phyloP scores from a whole-genome alignment of 2,329 filamentous ascomycete species.

The Daldinia eschscholtzii region DNA sequence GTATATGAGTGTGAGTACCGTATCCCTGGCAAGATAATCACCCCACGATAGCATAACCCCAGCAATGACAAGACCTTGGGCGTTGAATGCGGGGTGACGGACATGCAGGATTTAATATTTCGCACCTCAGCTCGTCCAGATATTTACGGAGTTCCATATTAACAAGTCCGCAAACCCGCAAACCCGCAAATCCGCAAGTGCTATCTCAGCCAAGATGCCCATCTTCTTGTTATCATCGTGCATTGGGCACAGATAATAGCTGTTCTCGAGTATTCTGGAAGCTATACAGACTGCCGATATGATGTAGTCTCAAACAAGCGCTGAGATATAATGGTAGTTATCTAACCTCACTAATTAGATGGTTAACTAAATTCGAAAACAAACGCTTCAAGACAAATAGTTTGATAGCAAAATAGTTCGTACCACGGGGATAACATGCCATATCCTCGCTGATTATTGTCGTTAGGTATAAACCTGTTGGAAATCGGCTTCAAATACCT shows the following conservation, averaged over 20 bases:
- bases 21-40: slow-evolving; percentile 18
- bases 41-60: slow-evolving; percentile 31
- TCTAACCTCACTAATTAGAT: neutral
- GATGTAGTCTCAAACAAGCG: neutral
- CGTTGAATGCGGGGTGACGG: slow-evolving; percentile 40
- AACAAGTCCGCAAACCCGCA: slow-evolving; percentile 31
- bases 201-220: neutral
- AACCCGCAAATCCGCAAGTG: slow-evolving; percentile 17
- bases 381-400: neutral
- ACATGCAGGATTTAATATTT: slow-evolving; percentile 20
- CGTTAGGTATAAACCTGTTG: neutral
- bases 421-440: neutral
- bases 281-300: slow-evolving; percentile 28
- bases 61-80: slow-evolving; percentile 25
- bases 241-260: neutral
- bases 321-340: neutral
- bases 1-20: neutral
- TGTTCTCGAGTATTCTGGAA: neutral
- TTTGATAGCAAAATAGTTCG: neutral
- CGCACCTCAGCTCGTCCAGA: slow-evolving; percentile 23
- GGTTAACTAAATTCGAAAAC: neutral
- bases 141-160: slow-evolving; percentile 31
- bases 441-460: neutral
- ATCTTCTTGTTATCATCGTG: neutral
- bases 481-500: neutral